Evolutionary conservation across 2,329 filamentous ascomycete species (phyloP).

Genomic region (Fusarium globosum): DNA sequence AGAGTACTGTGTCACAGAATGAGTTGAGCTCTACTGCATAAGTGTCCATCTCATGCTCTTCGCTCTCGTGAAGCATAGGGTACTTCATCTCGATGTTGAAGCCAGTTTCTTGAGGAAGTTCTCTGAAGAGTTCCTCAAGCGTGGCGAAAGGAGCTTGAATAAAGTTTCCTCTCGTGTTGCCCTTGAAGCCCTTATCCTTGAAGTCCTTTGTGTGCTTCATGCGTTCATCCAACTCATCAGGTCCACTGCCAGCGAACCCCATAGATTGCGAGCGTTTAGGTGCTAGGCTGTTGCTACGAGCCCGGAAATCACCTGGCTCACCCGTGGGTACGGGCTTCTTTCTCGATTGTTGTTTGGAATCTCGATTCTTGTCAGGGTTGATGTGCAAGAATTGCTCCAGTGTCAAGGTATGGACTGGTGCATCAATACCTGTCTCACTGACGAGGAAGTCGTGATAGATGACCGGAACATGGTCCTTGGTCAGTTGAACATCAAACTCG

Average conservation of each 20-base stretch:
- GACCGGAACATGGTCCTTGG: conserved; percentile 98
- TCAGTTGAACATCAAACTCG: conserved; percentile 91
- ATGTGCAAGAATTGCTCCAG: conserved; percentile 96
- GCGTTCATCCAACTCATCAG: conserved; percentile 72
- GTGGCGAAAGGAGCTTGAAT: conserved; percentile 98
- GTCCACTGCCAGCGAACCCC: conserved; percentile 59
- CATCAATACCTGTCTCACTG: conserved; percentile 96
- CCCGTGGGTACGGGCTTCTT: conserved; percentile 46
- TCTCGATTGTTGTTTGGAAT: conserved; percentile 16
- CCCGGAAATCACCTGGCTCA: conserved; percentile 44
- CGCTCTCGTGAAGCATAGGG: conserved; percentile 95
- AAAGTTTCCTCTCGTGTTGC: conserved; percentile 91
- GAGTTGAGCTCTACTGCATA: conserved; percentile 96
- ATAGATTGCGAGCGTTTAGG: conserved; percentile 66
- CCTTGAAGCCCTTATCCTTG: conserved; percentile 95
- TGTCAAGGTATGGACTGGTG: conserved; percentile 93
- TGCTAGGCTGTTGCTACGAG: conserved; percentile 54
- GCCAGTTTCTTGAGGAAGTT: conserved; percentile 83
- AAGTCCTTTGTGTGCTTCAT: conserved; percentile 98
- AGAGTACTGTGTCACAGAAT: conserved; percentile 93
- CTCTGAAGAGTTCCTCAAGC: conserved; percentile 89
- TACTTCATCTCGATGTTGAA: conserved; percentile 99
- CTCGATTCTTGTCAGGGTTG: conserved; percentile 64
- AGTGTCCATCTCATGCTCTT: conserved; percentile 96
- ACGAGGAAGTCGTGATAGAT: conserved; percentile 99